Evolutionary conservation across 768 basidiomycete genomes (phyloP).

Genomic region (Paxillus rubicundulus): DNA sequence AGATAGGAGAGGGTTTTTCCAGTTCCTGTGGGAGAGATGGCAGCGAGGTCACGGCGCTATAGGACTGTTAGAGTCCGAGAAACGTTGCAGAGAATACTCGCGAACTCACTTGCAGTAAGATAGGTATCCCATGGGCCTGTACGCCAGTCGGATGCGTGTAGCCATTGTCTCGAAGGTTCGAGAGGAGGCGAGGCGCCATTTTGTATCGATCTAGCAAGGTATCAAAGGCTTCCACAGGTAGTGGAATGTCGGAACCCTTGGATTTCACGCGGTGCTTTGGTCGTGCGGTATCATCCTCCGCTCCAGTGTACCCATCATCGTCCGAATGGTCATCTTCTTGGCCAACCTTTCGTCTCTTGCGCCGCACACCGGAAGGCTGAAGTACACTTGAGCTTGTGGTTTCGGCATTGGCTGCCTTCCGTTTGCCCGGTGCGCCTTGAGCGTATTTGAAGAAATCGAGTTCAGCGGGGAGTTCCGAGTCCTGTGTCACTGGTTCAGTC

Average conservation of each 20-base stretch:
- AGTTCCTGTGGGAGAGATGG: conserved; percentile 95
- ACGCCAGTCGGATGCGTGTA: conserved; percentile 75
- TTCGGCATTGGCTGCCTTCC: conserved; percentile 37
- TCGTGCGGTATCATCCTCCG: conserved; percentile 19
- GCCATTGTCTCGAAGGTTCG: conserved; percentile 60
- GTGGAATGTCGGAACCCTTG: conserved; percentile 68
- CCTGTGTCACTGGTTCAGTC: conserved; percentile 22
- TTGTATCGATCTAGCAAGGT: conserved; percentile 56
- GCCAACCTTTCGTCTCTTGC: conserved; percentile 31
- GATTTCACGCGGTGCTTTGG: conserved; percentile 59
- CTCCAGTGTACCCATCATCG: conserved; percentile 21
- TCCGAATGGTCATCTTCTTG: conserved; percentile 22
- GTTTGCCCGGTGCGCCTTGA: conserved; percentile 51
- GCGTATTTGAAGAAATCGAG: conserved; percentile 77
- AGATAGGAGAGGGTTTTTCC: conserved; percentile 96
- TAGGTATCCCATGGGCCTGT: conserved; percentile 77
- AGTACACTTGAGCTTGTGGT: conserved; percentile 12
- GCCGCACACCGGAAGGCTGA: conserved; percentile 7
- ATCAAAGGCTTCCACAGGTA: conserved; percentile 51
- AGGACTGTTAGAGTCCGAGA: not conserved
- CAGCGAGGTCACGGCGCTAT: conserved; percentile 82
- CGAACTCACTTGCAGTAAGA: conserved; percentile 66
- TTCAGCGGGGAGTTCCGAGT: conserved; percentile 64
- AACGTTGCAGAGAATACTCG: not conserved
- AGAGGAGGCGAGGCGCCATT: conserved; percentile 56